Conservation (phyloP, 192 early-diverging fungal species). For the Rhizophlyctis rosea region DNA sequence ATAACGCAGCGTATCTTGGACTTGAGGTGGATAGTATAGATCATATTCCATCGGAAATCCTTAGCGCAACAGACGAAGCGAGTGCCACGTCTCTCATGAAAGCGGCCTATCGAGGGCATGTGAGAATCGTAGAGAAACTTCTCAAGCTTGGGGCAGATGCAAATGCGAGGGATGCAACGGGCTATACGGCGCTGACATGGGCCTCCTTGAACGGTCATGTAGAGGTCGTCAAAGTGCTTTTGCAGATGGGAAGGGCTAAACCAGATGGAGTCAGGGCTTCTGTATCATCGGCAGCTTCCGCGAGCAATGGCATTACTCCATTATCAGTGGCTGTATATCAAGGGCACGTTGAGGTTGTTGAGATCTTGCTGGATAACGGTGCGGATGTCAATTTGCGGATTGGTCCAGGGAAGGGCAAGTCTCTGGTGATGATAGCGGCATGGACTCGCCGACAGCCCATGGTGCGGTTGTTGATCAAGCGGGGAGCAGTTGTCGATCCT, state of each 20-base stretch:
- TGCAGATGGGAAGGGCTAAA: conserved; percentile 16
- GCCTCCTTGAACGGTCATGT: conserved; percentile 33
- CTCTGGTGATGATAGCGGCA: conserved; percentile 47
- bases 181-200: conserved; percentile 44
- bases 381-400: conserved; percentile 35
- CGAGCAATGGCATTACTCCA: too few species aligned
- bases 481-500: conserved; percentile 29
- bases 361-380: conserved; percentile 39
- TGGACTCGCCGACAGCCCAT: conserved; percentile 36
- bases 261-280: conserved; percentile 15
- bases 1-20: conserved; percentile 41
- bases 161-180: conserved; percentile 27
- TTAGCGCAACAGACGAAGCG: conserved; percentile 23
- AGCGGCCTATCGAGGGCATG: conserved; percentile 42
- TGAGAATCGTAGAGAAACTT: conserved; percentile 22
- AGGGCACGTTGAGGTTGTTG: conserved; percentile 34
- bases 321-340: conserved; percentile 39
- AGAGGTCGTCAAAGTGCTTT: conserved; percentile 30
- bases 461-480: conserved; percentile 28
- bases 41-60: not conserved
- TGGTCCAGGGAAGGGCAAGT: conserved; percentile 33
- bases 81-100: conserved; percentile 52
- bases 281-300: conserved; percentile 7
- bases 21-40: not conserved
- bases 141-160: conserved; percentile 19